Base-by-base conservation (phyloP, 768 basidiomycete species). In the Boletales sp. region DNA sequence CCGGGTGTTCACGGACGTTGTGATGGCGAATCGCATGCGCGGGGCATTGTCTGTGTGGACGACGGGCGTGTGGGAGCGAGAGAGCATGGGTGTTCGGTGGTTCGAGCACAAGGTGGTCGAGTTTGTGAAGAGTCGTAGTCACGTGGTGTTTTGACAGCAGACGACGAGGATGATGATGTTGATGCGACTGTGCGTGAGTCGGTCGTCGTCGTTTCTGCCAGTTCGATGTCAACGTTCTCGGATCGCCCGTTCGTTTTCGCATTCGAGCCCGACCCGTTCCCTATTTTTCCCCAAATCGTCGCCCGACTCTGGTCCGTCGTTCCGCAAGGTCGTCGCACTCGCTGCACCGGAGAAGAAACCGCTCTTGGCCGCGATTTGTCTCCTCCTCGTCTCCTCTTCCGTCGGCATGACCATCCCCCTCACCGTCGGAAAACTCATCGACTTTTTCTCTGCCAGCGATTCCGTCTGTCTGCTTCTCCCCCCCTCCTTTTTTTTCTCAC, bases 321-420 rank as follows among this genome's bases (percentile, higher is more conserved):
- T 92, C 52, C 73, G 77, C 54, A 89, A 90, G 65, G 83, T 97
- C 31, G 57, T 87, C 11, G 71, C 83, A 1, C 81, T 98, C 36
- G 92, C 93, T 0, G 83, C 73, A 60, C 88, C 92, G 1, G 95
- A 98, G 70, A 76, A 74, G 60, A 89, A 83, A 55, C 84, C 89
- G 2, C 74, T 97, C 9, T 62, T 79, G 0, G 75, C 84, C 38
- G 94, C 94, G 8, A 74, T 94, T 40, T 87, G 86, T 0, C 70
- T 95, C 54, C 75, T 97, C 8, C 67, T 94, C 14, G 76, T 92
- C n/a, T 95, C 94, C 0, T 91, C 92, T 9, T 74, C 87, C 3
- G 90, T 99, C 18, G 89, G 91, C 4, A 88, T 97, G 84, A 88
- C 87, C 55, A 80, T 98, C 12, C 95, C 95, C 0, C 82, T 97